Evolutionary conservation across 2,329 filamentous ascomycete species (phyloP).

Genomic region (Diaporthe batatas): DNA sequence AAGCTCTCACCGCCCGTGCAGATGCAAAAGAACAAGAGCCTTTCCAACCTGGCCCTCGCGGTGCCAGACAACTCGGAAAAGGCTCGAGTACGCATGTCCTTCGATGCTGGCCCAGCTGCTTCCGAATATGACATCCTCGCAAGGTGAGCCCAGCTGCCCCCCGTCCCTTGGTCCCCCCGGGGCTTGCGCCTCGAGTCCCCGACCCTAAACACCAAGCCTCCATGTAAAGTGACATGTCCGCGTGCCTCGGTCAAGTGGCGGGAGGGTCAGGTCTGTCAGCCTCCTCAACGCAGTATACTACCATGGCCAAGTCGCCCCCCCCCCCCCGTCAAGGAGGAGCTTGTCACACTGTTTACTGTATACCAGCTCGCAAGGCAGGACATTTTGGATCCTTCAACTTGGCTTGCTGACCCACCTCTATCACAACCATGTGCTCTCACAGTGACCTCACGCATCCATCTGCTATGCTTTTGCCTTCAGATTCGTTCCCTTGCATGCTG

Average conservation of each 20-base stretch:
- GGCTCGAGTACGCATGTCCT: conserved; percentile 78
- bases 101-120: conserved; percentile 75
- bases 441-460: conserved; percentile 11
- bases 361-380: conserved; percentile 44
- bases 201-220: conserved; percentile 30
- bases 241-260: conserved; percentile 25
- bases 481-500: conserved; percentile 35
- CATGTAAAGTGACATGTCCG: conserved; percentile 26
- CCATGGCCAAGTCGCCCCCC: conserved; percentile 6
- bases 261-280: conserved; percentile 27
- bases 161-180: conserved; percentile 37
- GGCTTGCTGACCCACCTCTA: conserved; percentile 35
- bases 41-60: conserved; percentile 69
- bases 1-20: conserved; percentile 62
- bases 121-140: conserved; percentile 77
- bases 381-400: conserved; percentile 28
- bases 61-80: conserved; percentile 65
- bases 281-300: background rate
- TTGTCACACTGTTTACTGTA: conserved; percentile 8
- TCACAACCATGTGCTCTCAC: conserved; percentile 46
- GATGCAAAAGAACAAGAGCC: conserved; percentile 75
- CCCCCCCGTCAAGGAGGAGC: background rate
- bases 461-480: conserved; percentile 28
- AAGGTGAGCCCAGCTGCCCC: conserved; percentile 69
- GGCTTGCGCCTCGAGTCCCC: conserved; percentile 43